Base-by-base conservation (phyloP, 805 yeast genomes). In the Jamesozyma lodderae region DNA sequence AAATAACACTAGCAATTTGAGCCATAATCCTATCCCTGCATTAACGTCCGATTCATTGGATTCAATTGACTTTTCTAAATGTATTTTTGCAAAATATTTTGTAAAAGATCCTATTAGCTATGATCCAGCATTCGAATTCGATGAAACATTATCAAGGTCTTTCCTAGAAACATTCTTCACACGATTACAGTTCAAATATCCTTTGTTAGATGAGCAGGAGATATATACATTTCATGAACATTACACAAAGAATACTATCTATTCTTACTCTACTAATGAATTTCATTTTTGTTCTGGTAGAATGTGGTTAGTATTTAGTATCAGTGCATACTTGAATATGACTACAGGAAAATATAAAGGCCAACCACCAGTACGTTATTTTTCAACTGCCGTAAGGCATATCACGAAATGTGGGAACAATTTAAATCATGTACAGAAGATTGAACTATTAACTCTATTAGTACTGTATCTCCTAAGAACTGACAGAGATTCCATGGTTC, bases 341-440 rank as follows among this genome's bases (percentile, higher is more conserved):
- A 65, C 78, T 1, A 70, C 79, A 2, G 79, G 79, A 6, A 69
- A 70, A 41, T 73, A 73, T 47, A 59, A 54, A 38, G 78, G 78
- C 3, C 69, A 77, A 14, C 65, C 69, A 10, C 78, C 82, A 5
- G 63, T 64, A 24, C 59, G 78, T 41, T 73, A 73, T 46, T 75
- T 77, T 49, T 68, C 79, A 18, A 72, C 77, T 6, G 81, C 82
- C 0, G 60, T 78, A 26, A 61, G 82, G 37, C 76, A 75, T 49
- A 63, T 74, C 6, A 62, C 76, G 4, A 64, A 70, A 46, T 67
- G 75, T 44, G 60, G 60, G 13, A 55, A 64, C 20, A 52, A 59
- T 16, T 55, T 70, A 34, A 53, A 64, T 14, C 61, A 63, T 15
- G 53, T 69, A 33, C 68, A 72, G 46, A 71, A 69, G 48, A 63